These are phyloP conservation scores for Xylaria venustula DNA, from an alignment of 495 filamentous ascomycete species.

Conservation along the genomic window DNA sequence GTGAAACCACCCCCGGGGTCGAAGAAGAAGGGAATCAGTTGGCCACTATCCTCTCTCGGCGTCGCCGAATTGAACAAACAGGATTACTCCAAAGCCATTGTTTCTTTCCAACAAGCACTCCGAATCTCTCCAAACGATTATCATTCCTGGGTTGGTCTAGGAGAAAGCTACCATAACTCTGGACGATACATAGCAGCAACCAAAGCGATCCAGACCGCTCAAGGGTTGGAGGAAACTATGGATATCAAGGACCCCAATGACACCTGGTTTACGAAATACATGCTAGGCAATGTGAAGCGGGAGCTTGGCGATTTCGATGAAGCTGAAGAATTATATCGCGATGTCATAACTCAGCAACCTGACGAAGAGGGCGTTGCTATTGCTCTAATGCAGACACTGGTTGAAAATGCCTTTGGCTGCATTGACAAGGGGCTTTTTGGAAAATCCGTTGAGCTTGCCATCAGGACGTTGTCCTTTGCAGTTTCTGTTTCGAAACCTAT, in stretches of 20 bases:
- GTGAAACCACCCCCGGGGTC: constrained; percentile 85
- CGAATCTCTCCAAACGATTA: constrained; percentile 81
- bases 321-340: constrained; percentile 71
- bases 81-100: constrained; percentile 80
- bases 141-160: constrained; percentile 92
- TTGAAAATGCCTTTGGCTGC: constrained; percentile 75
- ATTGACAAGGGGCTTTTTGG: constrained; percentile 82
- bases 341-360: constrained; percentile 63
- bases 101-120: constrained; percentile 89
- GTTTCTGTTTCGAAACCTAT: constrained; percentile 32
- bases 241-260: constrained; percentile 48
- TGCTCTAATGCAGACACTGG: constrained; percentile 79
- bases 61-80: constrained; percentile 96
- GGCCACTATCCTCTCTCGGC: constrained; percentile 93
- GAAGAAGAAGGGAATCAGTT: constrained; percentile 86
- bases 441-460: constrained; percentile 66
- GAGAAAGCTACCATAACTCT: constrained; percentile 93
- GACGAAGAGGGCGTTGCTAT: constrained; percentile 83
- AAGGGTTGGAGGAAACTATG: constrained; percentile 60
- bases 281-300: constrained; percentile 92
- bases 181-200: constrained; percentile 87
- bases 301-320: constrained; percentile 87
- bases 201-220: constrained; percentile 84
- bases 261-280: constrained; percentile 92
- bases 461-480: constrained; percentile 46